A percentile compares a stretch with the other conserved stretches of the same genome.
phyloP scores from a whole-genome alignment of 768 basidiomycete species.

The Suillus subluteus region DNA sequence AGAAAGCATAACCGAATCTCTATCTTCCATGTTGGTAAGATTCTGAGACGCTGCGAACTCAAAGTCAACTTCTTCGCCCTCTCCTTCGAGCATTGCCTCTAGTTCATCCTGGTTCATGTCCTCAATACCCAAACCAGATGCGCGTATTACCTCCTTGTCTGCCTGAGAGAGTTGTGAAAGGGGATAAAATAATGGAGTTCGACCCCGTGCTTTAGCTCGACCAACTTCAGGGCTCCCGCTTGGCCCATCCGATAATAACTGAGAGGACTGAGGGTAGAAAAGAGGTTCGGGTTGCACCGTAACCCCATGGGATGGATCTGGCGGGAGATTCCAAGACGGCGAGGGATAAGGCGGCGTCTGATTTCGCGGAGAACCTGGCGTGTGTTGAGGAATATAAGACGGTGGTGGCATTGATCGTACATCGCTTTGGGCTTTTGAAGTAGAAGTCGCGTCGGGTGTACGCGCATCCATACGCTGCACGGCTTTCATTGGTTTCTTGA shows the following conservation, averaged over 20 bases:
- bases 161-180: slow-evolving; percentile 64
- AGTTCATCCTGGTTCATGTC: slow-evolving; percentile 67
- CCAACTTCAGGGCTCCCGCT: slow-evolving; percentile 5
- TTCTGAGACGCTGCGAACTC: slow-evolving; percentile 13
- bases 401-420: slow-evolving; percentile 47
- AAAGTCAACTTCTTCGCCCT: slow-evolving; percentile 38
- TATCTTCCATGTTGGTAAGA: slow-evolving; percentile 6
- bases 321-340: slow-evolving; percentile 4
- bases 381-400: slow-evolving; percentile 20
- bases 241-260: slow-evolving; percentile 13
- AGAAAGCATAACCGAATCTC: slow-evolving; percentile 3
- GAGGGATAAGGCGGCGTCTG: background rate
- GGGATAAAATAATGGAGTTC: slow-evolving; percentile 45
- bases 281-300: slow-evolving; percentile 19
- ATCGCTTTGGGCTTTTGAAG: slow-evolving; percentile 20
- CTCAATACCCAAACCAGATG: slow-evolving; percentile 69
- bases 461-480: slow-evolving; percentile 34
- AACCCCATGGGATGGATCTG: slow-evolving; percentile 7
- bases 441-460: slow-evolving; percentile 5
- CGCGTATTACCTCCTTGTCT: slow-evolving; percentile 54
- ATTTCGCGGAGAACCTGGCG: slow-evolving; percentile 16
- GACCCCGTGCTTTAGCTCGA: slow-evolving; percentile 11
- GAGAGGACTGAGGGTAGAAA: slow-evolving; percentile 31
- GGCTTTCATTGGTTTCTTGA: slow-evolving; percentile 42
- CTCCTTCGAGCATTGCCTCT: slow-evolving; percentile 43